Conservation (phyloP, 129 eudicot genomes). For the Helianthus tuberosus region DNA sequence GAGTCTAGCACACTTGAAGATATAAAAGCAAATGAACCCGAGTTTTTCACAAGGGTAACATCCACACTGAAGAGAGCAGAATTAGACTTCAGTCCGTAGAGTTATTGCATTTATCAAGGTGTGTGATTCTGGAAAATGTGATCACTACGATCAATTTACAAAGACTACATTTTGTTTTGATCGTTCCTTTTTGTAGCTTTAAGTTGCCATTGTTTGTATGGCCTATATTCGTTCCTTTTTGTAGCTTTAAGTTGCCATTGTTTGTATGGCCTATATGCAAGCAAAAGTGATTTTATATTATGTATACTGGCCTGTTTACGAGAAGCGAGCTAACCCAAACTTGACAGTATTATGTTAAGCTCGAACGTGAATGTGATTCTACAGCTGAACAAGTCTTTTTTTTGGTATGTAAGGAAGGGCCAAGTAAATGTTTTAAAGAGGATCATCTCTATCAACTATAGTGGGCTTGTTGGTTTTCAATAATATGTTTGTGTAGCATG, state of each 20-base stretch:
- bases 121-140: neutral
- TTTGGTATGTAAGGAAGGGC: neutral
- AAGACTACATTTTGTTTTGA: conserved; percentile 9
- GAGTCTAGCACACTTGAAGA: conserved; percentile 81
- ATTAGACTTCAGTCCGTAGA: conserved; percentile 56
- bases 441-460: neutral
- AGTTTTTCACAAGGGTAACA: conserved; percentile 62
- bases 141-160: neutral
- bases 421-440: neutral
- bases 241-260: conserved; percentile 18
- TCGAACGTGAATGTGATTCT: neutral
- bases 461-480: no score
- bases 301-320: neutral
- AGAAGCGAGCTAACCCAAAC: neutral
- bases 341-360: neutral
- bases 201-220: conserved; percentile 21
- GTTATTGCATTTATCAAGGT: conserved; percentile 17
- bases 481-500: no score
- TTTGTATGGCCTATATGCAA: conserved; percentile 21
- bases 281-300: neutral
- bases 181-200: conserved; percentile 12
- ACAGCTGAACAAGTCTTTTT: neutral
- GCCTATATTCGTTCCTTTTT: conserved; percentile 9
- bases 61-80: conserved; percentile 78
- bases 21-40: conserved; percentile 65